Evolutionary conservation across 1,284 basidiomycete genomes (phyloP).

Genomic region (Microbotryomycetes sp.): DNA sequence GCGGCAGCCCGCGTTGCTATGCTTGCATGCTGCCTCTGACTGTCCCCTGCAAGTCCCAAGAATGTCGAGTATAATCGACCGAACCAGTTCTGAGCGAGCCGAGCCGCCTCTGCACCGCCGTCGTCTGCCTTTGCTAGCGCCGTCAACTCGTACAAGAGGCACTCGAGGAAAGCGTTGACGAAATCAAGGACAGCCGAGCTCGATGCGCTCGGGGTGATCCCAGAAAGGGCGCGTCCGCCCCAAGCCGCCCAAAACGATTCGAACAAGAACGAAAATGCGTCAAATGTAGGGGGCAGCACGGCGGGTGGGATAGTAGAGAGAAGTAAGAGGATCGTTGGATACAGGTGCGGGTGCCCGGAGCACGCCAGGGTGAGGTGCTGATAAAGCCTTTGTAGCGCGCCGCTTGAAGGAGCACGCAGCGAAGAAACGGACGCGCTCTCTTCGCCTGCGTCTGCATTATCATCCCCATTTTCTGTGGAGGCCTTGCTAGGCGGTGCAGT

Average conservation of each 20-base stretch:
- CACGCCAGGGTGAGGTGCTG: constrained; percentile 65
- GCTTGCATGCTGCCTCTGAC: not conserved
- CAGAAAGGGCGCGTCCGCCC: constrained; percentile 55
- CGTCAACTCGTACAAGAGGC: constrained; percentile 47
- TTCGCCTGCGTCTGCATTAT: not conserved
- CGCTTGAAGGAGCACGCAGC: not conserved
- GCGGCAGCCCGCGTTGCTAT: constrained; percentile 4
- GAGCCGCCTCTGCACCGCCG: constrained; percentile 8
- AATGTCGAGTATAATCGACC: constrained; percentile 8
- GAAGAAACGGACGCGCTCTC: not conserved
- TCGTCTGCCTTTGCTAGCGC: constrained; percentile 46
- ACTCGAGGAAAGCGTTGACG: constrained; percentile 62
- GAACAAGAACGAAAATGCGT: constrained; percentile 50
- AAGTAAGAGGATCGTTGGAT: constrained; percentile 66
- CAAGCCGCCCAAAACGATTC: constrained; percentile 68
- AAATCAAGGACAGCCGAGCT: constrained; percentile 49
- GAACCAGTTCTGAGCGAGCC: constrained; percentile 17
- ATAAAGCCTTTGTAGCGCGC: not conserved
- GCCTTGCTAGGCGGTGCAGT: not conserved
- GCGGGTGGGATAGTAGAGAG: constrained; percentile 65
- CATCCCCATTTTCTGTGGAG: not conserved
- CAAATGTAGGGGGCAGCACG: constrained; percentile 41
- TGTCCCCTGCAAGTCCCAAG: constrained; percentile 2
- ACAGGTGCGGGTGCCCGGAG: constrained; percentile 64
- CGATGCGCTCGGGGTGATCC: constrained; percentile 26